Base-by-base conservation (phyloP, 352 stramenopile genomes). In the Globisporangium nunn region DNA sequence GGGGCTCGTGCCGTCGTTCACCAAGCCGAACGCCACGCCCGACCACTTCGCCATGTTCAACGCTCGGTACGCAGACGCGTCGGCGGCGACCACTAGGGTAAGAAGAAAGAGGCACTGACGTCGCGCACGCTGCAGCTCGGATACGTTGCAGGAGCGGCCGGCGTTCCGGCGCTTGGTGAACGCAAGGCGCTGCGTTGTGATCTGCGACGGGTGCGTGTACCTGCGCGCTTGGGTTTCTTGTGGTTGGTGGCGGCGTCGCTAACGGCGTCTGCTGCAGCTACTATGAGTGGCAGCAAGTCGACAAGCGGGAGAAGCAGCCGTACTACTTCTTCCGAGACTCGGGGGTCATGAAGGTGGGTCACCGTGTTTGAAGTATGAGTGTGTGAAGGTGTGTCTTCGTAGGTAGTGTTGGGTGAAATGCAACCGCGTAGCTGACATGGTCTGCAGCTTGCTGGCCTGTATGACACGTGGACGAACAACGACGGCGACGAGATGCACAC, bases 231-330 rank as follows among this genome's bases (percentile, higher is more conserved):
- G n/a, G 35, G 18, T 23, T 18, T 54, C 12, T 15, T 15, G 6
- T 15, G 35, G 12, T 37, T 8, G 33, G 5, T 8, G 33, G 15
- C 23, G 44, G 5, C 11, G 23, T 23, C 23, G 23, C 23, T 44
- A 6, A 40, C 15, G 30, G 11, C 18, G 33, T 6, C 2, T 63
- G 39, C 31, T 23, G 8, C 29, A 87, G 76, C 7, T 96, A 96
- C 62, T 97, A 95, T 59, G 89, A 97, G 58, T 97, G 89, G 89
- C 83, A 93, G 40, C 81, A 93, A 60, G 65, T 96, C 14, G 70
- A 84, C 59, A 95, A 91, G 67, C 73, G 73, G 17, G 80, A 91
- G 53, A 96, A 95, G 61, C 89, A 97, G 56, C 89, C 89, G 33
- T 96, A 95, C 71, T 97, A 96, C 52, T 80, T 95, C 50, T 76